Percentiles rank a stretch among this genome's conserved stretches.
phyloP scores from a whole-genome alignment of 2,329 filamentous ascomycete genomes.

The Aspergillus japonicus region DNA sequence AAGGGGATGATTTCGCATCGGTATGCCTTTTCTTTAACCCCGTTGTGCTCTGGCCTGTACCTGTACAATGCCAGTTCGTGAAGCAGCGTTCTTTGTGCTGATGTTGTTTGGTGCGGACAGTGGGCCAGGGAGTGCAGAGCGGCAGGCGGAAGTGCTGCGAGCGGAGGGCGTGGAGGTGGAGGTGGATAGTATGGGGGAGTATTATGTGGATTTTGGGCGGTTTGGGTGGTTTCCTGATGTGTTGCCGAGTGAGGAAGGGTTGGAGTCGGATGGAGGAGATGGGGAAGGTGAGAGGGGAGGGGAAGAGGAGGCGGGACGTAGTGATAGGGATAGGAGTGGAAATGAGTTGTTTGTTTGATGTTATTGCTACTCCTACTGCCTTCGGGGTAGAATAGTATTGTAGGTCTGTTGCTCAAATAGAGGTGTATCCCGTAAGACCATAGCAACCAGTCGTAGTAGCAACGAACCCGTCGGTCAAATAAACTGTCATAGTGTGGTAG shows the following conservation, averaged over 20 bases:
- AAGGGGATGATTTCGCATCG: conserved; percentile 83
- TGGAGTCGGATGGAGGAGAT: conserved; percentile 11
- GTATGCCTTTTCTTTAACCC: conserved; percentile 46
- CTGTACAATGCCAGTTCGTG: no score
- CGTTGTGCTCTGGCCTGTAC: not conserved
- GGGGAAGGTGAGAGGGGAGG: conserved; percentile 9
- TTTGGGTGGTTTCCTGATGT: conserved; percentile 53
- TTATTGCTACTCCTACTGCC: not conserved
- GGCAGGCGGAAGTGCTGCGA: conserved; percentile 43
- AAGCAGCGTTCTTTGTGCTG: not conserved
- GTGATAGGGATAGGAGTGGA: not conserved
- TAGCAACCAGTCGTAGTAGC: no score
- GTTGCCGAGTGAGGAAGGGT: conserved; percentile 48
- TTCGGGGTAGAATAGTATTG: no score
- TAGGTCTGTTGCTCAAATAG: no score
- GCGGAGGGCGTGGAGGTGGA: conserved; percentile 45
- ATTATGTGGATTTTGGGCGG: conserved; percentile 41
- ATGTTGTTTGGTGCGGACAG: conserved; percentile 20
- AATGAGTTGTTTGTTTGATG: not conserved
- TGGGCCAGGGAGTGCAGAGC: conserved; percentile 43
- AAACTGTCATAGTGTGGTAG: not conserved
- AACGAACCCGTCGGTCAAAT: not conserved
- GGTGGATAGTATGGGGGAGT: conserved; percentile 45
- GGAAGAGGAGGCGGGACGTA: not conserved
- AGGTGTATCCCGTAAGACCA: no score